Conservation (phyloP, 495 filamentous ascomycete genomes). For the Clohesyomyces aquaticus region DNA sequence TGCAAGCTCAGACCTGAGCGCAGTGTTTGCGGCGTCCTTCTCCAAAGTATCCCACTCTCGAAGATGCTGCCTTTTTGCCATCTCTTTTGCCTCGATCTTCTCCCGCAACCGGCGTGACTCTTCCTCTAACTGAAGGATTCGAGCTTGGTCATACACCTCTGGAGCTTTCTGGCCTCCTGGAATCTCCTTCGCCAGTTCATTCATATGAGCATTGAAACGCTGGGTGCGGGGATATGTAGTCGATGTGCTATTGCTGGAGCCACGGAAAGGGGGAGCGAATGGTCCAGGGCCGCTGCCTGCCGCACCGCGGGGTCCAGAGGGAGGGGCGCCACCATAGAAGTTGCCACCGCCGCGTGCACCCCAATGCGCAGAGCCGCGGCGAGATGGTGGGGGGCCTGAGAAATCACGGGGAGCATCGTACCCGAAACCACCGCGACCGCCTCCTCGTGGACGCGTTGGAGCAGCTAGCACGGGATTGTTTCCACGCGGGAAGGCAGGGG, state of each 20-base stretch:
- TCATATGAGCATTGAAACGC: constrained; percentile 55
- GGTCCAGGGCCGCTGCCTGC: constrained; percentile 15
- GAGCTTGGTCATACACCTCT: constrained; percentile 45
- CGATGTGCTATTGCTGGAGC: constrained; percentile 54
- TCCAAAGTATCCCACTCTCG: constrained; percentile 65
- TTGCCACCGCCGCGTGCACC: constrained; percentile 35
- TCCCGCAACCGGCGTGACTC: constrained; percentile 61
- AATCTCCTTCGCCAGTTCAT: constrained; percentile 55
- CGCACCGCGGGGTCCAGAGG: constrained; percentile 35
- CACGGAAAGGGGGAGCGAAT: constrained; percentile 48
- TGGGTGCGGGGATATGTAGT: constrained; percentile 57
- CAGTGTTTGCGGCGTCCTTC: constrained; percentile 62
- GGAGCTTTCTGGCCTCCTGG: constrained; percentile 61
- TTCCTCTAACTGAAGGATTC: constrained; percentile 52
- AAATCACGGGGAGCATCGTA: constrained; percentile 40
- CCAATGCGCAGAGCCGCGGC: constrained; percentile 39
- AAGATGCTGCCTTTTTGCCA: constrained; percentile 54
- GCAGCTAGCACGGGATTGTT: constrained; percentile 60
- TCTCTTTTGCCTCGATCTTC: constrained; percentile 60
- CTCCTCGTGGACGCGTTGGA: constrained; percentile 64
- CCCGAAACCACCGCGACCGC: constrained; percentile 46
- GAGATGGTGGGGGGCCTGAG: constrained; percentile 35
- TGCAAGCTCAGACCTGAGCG: constrained; percentile 63
- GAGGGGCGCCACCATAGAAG: constrained; percentile 26
- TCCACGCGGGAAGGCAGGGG: constrained; percentile 55